Evolutionary conservation across 1,284 basidiomycete genomes (phyloP), one percentile per base, ranked within the genome.

Genomic region (Sporisorium graminicola): DNA sequence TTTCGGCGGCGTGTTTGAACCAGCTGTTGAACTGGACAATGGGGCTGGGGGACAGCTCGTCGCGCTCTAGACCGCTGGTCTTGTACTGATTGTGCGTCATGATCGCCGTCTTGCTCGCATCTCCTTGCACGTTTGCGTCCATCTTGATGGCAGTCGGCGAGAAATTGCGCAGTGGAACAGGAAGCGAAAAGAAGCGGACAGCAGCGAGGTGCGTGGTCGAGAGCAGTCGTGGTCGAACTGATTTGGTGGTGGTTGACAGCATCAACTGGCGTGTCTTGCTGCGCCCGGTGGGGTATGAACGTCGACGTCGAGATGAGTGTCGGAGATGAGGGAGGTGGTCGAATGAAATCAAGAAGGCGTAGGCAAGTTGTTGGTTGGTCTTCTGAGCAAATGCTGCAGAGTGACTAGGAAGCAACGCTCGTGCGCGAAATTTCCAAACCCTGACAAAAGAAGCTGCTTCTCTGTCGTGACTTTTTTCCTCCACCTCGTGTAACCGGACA

Each of bases 11-110:
- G 18, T 81, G 60, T 37, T 74, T 59, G 63, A 84, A 83, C 84
- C 84, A 85, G 31, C 49, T 27, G 54, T 80, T 66, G 67, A 85
- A 85, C 49, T 82, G 80, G 24, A 71, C 62, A 46, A 85, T 80
- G 12, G 84, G 82, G 18, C 67, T 67, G 5, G 77, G 46, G 5
- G 61, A 61, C 7, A 85, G 74, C 20, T 70, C 62, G 2, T 62
- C 55, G 6, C 54, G 62, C 20, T 76, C 76, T 14, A 85, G 53
- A 2, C 83, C 83, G n/a, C 43, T 49, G 3, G 84, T 81, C 27
- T 64, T 47, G 71, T 85, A 85, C 67, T 84, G 84, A 42, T 79
- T 63, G 74, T 83, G 84, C n/a, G 78, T 65, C 0, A 77, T 79
- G 58, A 85, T 76, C 13, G 70, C 66, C n/a, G 68, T 70, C 24